These are phyloP conservation scores for Penicillium daleae DNA, from an alignment of 495 filamentous ascomycete genomes.

Conservation along the genomic window DNA sequence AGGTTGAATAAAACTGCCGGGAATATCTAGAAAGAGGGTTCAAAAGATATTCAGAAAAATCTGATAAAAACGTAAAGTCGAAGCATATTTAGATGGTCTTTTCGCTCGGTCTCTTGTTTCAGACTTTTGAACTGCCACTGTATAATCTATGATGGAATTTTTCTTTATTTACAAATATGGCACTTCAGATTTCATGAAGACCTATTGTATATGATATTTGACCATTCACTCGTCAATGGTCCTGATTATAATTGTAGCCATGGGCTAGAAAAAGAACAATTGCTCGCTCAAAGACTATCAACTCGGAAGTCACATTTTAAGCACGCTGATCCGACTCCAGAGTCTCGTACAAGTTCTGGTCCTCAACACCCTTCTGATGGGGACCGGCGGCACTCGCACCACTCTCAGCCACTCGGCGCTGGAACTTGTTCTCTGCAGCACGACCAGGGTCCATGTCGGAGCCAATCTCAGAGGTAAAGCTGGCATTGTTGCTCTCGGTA, in stretches of 20 bases:
- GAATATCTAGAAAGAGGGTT: too few species aligned
- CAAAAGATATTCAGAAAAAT: too few species aligned
- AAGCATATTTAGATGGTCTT: too few species aligned
- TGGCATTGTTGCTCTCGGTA: constrained; percentile 55
- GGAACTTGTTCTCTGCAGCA: constrained; percentile 52
- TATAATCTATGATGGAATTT: too few species aligned
- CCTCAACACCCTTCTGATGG: constrained; percentile 46
- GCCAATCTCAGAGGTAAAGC: constrained; percentile 64
- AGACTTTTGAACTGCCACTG: too few species aligned
- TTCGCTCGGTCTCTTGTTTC: too few species aligned
- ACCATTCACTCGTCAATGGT: constrained; percentile 6
- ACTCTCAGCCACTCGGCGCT: constrained; percentile 44
- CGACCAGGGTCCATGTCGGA: constrained; percentile 64
- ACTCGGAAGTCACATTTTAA: constrained; percentile 20
- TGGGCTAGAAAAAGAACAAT: constrained; percentile 16
- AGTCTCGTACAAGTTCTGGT: constrained; percentile 44
- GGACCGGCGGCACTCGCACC: constrained; percentile 40
- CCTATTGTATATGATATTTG: constrained; percentile 29
- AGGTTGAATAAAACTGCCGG: too few species aligned
- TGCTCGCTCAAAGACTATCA: constrained; percentile 19
- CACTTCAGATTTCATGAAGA: background rate
- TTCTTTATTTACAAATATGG: background rate
- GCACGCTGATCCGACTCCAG: constrained; percentile 51
- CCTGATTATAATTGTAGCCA: constrained; percentile 13
- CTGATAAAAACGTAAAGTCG: too few species aligned